Conservation (phyloP, 371 early-diverging fungal species). For the Mucor racemosus region DNA sequence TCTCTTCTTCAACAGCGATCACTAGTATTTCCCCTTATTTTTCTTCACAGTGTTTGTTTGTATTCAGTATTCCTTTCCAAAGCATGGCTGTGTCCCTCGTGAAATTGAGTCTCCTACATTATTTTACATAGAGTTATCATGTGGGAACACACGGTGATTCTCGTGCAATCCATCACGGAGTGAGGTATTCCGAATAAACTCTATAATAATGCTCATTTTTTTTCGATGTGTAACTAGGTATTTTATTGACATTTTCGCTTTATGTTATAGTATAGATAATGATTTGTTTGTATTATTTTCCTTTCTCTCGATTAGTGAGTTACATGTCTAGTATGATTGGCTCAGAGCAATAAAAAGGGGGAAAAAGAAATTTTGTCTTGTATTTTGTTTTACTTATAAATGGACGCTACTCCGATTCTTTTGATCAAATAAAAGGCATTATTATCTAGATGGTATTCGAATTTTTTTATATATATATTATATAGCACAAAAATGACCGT, state of each 20-base stretch:
- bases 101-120: slow-evolving; percentile 10
- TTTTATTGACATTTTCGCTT: neutral
- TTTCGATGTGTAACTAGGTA: neutral
- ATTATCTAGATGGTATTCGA: neutral
- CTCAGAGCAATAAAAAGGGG: neutral
- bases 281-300: neutral
- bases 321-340: neutral
- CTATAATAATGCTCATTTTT: neutral
- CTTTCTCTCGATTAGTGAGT: neutral
- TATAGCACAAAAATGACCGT: slow-evolving; percentile 17
- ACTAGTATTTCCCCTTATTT: neutral
- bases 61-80: neutral
- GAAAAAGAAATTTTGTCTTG: neutral
- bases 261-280: neutral
- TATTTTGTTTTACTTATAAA: neutral
- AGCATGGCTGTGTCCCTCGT: slow-evolving; percentile 15
- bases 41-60: slow-evolving; percentile 4
- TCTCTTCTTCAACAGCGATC: neutral
- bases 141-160: slow-evolving; percentile 18
- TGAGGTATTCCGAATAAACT: slow-evolving; percentile 8
- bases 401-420: neutral
- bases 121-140: slow-evolving; percentile 13
- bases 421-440: neutral
- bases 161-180: slow-evolving; percentile 11
- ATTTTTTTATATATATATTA: neutral